Evolutionary conservation across 148 eudicot species (phyloP), one percentile per base, ranked within the genome.

Genomic region (Heliamphora exappendiculata): DNA sequence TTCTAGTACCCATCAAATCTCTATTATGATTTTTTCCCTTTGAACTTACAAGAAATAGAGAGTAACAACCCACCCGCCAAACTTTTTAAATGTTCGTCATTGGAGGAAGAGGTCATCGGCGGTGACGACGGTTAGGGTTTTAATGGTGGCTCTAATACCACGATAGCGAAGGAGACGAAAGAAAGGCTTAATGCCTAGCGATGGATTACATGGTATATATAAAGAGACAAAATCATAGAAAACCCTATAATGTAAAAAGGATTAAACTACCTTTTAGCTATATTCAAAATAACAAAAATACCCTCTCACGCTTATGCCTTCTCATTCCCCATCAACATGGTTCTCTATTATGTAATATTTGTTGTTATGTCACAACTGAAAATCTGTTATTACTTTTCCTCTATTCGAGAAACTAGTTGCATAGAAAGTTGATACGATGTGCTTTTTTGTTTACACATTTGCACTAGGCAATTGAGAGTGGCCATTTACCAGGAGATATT

Each of bases 381-480:
- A n/a, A n/a, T n/a, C n/a, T 29, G 10, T 70, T 17, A 28, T 33
- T 33, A 9, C 24, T 10, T 72, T 33, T 64, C 2, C 49, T 37
- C 75, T 73, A 29, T 19, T 37, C 3, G 36, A 36, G 75, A 73
- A n/a, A 53, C 47, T 29, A 53, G 1, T 19, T n/a, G 64, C 34
- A 24, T 19, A 73, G 65, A 34, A 34, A 14, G 1, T 53, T 72
- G 5, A 5, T 51, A 14, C 17, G 33, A 54, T 72, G 41, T 24
- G 45, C 26, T 10, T 53, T 50, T 72, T 72, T 53, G 9, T 72
- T 4, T 16, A 17, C 44, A 7, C 36, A 55, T 73, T 37, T 37
- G 14, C 42, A 2, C 57, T 33, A 77, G 79, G 74, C 79, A 29
- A 77, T 77, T 55, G 79, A 69, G 62, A 69, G 45, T 77, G 79